A percentile compares a stretch with the other conserved stretches of the same genome.
phyloP scores from a whole-genome alignment of 257 asterid species.

The Penstemon barbatus region DNA sequence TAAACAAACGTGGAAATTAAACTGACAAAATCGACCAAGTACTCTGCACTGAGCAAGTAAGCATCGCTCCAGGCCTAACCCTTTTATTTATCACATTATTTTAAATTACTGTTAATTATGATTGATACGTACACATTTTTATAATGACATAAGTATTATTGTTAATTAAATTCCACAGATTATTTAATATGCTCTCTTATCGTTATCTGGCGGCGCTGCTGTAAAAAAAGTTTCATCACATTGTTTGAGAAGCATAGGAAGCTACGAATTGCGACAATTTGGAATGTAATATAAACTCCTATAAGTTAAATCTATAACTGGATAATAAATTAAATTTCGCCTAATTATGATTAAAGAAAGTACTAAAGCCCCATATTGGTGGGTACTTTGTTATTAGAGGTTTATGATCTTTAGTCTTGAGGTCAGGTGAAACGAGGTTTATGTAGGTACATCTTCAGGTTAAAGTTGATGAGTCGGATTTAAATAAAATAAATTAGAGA shows the following conservation, averaged over 20 bases:
- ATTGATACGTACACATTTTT: conserved; percentile 10
- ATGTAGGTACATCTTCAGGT: too few relatives aligned
- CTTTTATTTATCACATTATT: conserved; percentile 3
- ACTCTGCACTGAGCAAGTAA: conserved; percentile 51
- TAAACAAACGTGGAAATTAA: conserved; percentile 36
- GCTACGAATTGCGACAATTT: conserved; percentile 11
- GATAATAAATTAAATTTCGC: neutral
- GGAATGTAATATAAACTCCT: neutral
- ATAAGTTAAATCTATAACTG: conserved; percentile 19
- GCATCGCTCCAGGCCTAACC: conserved; percentile 52
- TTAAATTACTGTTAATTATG: neutral
- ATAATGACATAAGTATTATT: conserved; percentile 18
- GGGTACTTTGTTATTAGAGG: too few relatives aligned
- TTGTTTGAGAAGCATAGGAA: conserved; percentile 22
- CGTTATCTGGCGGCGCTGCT: conserved; percentile 49
- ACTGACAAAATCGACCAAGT: conserved; percentile 35
- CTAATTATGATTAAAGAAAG: neutral
- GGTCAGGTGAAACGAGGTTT: too few relatives aligned
- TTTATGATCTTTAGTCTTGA: neutral
- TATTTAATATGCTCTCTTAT: conserved; percentile 19
- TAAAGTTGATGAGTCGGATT: too few relatives aligned
- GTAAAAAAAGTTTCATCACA: neutral
- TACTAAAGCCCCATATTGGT: neutral
- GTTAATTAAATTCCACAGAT: neutral
- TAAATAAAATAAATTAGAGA: too few relatives aligned